Base-by-base conservation (phyloP, 208 protist species). In the Acanthamoeba royreba region DNA sequence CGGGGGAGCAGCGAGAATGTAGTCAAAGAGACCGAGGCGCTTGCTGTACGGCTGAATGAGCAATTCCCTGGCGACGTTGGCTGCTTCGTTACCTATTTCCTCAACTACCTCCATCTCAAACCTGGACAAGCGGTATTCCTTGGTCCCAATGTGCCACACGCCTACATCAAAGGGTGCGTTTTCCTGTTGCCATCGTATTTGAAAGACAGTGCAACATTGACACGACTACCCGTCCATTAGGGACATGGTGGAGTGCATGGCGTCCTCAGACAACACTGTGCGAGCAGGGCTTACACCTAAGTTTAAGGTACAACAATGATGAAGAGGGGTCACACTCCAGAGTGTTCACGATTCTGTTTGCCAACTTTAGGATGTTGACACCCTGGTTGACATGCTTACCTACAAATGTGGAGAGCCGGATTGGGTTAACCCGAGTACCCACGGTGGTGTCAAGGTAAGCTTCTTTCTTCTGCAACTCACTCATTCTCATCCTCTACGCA, bases 61-160 rank as follows among this genome's bases (percentile, higher is more conserved):
- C 97, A 99, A 93, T 99, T 99, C 97, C 98, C 98, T 22, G 97
- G 98, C 61, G 99, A 99, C 93, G 97, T 99, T 45, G 99, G 99
- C 40, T 98, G 98, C 92, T 99, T 99, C 96, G 98, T 98, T 97
- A 97, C 99, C 43, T 99, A 99, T 93, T 96, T 99, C 45, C 97
- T 99, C 31, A 99, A 99, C 95, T 98, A 98, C 86, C 93, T 99
- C 0, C 85, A 96, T 38, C 93, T 99, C 61, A 55, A 97, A 69
- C 98, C 98, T 15, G 99, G 99, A 9, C 95, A 99, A 91, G 98
- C 97, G 17, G 92, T 99, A 28, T 99, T 99, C 94, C 95, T 99
- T 0, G 97, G 95, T 4, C 97, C 99, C 79, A 99, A 99, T 93
- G 98, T 99, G 95, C 99, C 99, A 9, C 99, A 99, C 96, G 98